phyloP scores from a whole-genome alignment of 495 filamentous ascomycete genomes.

The Corynascus novoguineensis region DNA sequence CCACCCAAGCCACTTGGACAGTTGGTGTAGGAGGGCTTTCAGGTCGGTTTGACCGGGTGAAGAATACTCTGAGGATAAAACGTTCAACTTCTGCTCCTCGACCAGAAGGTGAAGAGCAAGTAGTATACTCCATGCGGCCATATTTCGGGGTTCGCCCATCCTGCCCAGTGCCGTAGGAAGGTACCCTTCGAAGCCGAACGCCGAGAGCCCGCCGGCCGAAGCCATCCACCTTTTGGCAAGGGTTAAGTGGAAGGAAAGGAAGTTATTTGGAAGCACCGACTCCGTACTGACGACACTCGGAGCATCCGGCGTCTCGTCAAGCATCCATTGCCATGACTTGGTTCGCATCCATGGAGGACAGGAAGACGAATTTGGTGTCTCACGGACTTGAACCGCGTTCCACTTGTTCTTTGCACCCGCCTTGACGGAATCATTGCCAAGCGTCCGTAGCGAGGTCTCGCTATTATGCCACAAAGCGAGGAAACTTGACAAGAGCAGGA shows the following conservation, averaged over 20 bases:
- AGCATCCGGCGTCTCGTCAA: constrained; percentile 45
- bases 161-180: constrained; percentile 56
- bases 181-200: constrained; percentile 51
- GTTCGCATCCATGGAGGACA: constrained; percentile 62
- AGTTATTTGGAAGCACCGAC: constrained; percentile 25
- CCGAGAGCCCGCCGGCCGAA: constrained; percentile 46
- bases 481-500: constrained; percentile 58
- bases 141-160: constrained; percentile 50
- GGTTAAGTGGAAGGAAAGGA: constrained; percentile 41
- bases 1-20: constrained; percentile 85
- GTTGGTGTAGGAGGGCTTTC: constrained; percentile 67
- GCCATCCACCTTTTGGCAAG: constrained; percentile 53
- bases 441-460: constrained; percentile 14
- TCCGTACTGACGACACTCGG: constrained; percentile 10
- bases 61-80: constrained; percentile 52
- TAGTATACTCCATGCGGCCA: constrained; percentile 61
- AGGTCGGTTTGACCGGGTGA: constrained; percentile 51
- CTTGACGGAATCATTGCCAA: background rate
- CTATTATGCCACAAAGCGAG: constrained; percentile 33
- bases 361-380: constrained; percentile 45
- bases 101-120: constrained; percentile 75
- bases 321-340: constrained; percentile 69
- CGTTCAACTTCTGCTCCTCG: constrained; percentile 84
- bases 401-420: constrained; percentile 27
- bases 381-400: constrained; percentile 34